Percentiles rank a stretch among this genome's conserved stretches.
phyloP scores from a whole-genome alignment of 1,284 basidiomycete genomes.

The Apiotrichum laibachii region DNA sequence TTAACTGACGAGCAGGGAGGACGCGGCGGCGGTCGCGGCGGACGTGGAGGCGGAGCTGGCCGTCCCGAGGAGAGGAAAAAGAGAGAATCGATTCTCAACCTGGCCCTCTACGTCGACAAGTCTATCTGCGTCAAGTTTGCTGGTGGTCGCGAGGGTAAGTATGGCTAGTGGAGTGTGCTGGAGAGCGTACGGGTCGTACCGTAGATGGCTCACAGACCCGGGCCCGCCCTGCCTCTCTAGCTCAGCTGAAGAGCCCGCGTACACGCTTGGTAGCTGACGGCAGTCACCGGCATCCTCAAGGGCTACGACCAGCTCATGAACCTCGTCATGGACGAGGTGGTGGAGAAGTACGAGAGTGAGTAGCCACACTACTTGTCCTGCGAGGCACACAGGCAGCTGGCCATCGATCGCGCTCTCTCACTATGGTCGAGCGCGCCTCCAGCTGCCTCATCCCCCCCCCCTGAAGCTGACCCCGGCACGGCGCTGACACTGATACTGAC shows the following conservation, averaged over 20 bases:
- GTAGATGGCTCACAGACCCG: too few species aligned
- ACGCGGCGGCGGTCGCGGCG: conserved; percentile 33
- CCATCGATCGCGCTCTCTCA: too few species aligned
- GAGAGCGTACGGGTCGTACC: neutral
- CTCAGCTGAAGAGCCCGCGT: too few species aligned
- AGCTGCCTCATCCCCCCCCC: neutral
- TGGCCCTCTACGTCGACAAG: conserved; percentile 90
- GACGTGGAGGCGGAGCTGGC: conserved; percentile 36
- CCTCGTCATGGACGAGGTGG: conserved; percentile 61
- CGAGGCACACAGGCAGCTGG: too few species aligned
- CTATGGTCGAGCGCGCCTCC: too few species aligned
- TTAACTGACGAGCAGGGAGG: conserved; percentile 10
- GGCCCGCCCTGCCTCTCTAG: too few species aligned
- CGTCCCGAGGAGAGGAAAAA: conserved; percentile 70
- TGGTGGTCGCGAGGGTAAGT: conserved; percentile 86
- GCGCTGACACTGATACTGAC: too few species aligned
- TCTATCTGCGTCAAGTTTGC: conserved; percentile 93
- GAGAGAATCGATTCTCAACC: conserved; percentile 91
- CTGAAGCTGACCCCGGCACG: neutral
- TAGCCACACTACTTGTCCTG: too few species aligned
- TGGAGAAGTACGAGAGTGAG: conserved; percentile 53
- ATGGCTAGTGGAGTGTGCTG: too few species aligned
- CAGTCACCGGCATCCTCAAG: conserved; percentile 89
- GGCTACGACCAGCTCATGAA: conserved; percentile 97
- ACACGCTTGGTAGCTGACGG: neutral